Conservation (phyloP, 2,329 filamentous ascomycete genomes). For the Sphaerulina vaccinii region DNA sequence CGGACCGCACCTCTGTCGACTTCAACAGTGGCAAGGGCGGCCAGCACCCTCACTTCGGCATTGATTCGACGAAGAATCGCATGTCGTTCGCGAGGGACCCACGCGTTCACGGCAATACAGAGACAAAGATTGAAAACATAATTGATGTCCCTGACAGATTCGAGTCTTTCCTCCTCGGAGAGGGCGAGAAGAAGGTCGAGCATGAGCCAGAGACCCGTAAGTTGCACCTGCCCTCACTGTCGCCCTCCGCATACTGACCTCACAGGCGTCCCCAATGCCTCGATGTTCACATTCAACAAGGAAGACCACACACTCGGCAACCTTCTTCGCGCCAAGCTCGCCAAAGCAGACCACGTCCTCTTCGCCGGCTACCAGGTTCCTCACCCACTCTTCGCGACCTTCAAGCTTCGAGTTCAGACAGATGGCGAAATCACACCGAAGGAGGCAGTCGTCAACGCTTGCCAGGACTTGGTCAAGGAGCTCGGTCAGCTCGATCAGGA, state of each 20-base stretch:
- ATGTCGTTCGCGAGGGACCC: slow-evolving; percentile 20
- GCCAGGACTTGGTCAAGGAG: slow-evolving; percentile 77
- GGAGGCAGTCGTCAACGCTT: slow-evolving; percentile 77
- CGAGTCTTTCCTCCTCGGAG: slow-evolving; percentile 84
- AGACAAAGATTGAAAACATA: slow-evolving; percentile 24
- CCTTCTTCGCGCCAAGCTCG: slow-evolving; percentile 79
- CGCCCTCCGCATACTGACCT: not conserved
- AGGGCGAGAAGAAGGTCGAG: slow-evolving; percentile 91
- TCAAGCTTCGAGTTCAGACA: slow-evolving; percentile 79
- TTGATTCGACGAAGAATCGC: slow-evolving; percentile 17
- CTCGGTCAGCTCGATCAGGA: slow-evolving; percentile 77
- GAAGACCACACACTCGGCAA: slow-evolving; percentile 82
- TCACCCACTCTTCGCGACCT: slow-evolving; percentile 46
- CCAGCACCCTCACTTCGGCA: slow-evolving; percentile 11
- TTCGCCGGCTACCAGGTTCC: slow-evolving; percentile 86
- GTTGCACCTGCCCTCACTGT: slow-evolving; percentile 38
- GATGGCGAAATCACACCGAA: slow-evolving; percentile 86
- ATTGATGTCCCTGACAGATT: slow-evolving; percentile 60
- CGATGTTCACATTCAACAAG: slow-evolving; percentile 92
- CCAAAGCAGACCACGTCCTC: slow-evolving; percentile 77
- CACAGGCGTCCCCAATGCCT: slow-evolving; percentile 85
- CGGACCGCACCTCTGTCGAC: slow-evolving; percentile 14
- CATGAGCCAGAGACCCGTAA: slow-evolving; percentile 85
- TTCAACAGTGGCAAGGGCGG: slow-evolving; percentile 13
- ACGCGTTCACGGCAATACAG: slow-evolving; percentile 23